phyloP scores from a whole-genome alignment of 2,329 filamentous ascomycete genomes.

The Colletotrichum theobromicola region DNA sequence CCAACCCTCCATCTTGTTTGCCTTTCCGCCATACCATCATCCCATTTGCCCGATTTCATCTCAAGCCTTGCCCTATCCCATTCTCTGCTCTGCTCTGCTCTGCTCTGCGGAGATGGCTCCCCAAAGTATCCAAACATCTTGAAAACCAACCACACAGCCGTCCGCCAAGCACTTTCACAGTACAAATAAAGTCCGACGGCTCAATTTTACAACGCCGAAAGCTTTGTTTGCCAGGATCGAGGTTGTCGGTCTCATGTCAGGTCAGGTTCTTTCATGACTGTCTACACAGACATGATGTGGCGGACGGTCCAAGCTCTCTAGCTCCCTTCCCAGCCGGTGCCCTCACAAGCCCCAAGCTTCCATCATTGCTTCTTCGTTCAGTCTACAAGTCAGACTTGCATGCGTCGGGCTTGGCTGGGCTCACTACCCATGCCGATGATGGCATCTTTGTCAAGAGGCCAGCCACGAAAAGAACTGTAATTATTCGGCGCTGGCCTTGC shows the following conservation, averaged over 20 bases:
- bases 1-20: background rate
- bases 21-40: conserved; percentile 8
- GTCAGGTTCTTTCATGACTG: background rate
- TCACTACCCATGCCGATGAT: background rate
- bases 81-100: background rate
- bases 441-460: background rate
- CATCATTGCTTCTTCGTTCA: background rate
- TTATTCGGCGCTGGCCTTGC: background rate
- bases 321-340: background rate
- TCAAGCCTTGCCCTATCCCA: background rate
- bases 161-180: background rate
- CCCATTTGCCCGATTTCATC: background rate
- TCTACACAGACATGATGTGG: background rate
- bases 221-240: background rate
- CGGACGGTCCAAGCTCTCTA: conserved; percentile 10
- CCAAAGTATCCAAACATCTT: background rate
- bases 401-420: background rate
- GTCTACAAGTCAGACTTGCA: background rate
- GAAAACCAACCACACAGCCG: background rate
- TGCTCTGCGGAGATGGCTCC: background rate
- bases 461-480: background rate
- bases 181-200: background rate
- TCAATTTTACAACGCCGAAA: background rate
- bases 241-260: background rate
- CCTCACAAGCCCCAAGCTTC: conserved; percentile 9